Evolutionary conservation across 2,329 filamentous ascomycete genomes (phyloP), one percentile per base, ranked within the genome.

Genomic region (Ophiostoma quercus): DNA sequence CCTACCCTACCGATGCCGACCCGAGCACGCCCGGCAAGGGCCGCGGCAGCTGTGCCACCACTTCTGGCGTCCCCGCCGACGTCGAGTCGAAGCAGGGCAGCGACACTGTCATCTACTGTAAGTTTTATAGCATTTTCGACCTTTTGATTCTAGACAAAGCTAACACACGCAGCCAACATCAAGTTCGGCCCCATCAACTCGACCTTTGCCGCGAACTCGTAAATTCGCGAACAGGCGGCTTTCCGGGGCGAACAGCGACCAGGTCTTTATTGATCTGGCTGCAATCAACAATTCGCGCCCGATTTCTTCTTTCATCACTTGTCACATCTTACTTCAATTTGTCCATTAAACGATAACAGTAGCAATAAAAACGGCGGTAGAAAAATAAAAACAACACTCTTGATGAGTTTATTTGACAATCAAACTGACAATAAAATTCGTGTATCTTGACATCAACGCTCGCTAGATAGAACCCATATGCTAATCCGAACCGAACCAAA

Each of bases 1-100:
- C 77, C 75, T 86, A 84, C 79, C 84, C 84, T 19, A 79, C 80
- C 68, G 76, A 79, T 70, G 77, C 74, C 34, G 72, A 77, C 66
- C 68, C 77, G 7, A 75, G 75, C 65, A 71, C 71, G 3, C 80
- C 79, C 39, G 82, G 82, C 75, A 79, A 79, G 73, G 78, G 75
- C 66, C 80, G 83, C 74, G 84, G 84, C 68, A 76, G 79, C 6
- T 86, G 84, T 74, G 72, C 77, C 69, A 79, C 78, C 29, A 76
- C 22, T n/a, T 57, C 51, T 11, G 51, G 51, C 11, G 51, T 57
- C 22, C 51, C 51, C n/a, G 8, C 51, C 22, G 51, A 57, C 51
- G 51, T 57, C 12, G 51, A 57, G 8, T 12, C n/a, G 8, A 57
- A 57, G 9, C 51, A 57, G 51, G 51, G 9, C n/a, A 57, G 51